These are phyloP conservation scores for Ulota crispa DNA, from an alignment of 225 moss, liverwort and hornwort species.

Conservation along the genomic window DNA sequence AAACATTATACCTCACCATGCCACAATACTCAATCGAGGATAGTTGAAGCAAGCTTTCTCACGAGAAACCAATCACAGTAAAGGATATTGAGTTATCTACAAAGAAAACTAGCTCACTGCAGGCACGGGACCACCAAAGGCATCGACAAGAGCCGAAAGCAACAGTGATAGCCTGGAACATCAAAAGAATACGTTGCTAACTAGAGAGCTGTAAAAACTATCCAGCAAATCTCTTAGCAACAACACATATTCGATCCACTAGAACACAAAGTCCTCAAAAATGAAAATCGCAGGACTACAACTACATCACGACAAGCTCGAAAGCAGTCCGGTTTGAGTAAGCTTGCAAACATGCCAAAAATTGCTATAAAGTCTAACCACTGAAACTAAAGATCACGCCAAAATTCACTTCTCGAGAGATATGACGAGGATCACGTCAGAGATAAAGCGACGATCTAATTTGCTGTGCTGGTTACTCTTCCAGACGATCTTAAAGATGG, in stretches of 20 bases:
- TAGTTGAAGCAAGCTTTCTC: neutral
- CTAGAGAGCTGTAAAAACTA: neutral
- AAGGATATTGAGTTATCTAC: neutral
- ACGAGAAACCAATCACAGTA: neutral
- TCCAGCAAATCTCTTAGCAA: neutral
- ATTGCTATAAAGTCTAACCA: neutral
- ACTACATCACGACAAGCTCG: neutral
- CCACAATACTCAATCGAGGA: neutral
- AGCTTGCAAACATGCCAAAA: neutral
- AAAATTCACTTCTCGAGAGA: neutral
- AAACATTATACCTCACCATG: neutral
- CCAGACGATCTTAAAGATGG: neutral
- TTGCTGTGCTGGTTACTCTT: neutral
- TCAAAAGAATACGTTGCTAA: neutral
- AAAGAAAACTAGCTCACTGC: constrained; percentile 9
- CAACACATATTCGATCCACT: neutral
- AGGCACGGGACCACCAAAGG: neutral
- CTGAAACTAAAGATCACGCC: neutral
- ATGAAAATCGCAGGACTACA: neutral
- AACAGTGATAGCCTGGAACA: neutral
- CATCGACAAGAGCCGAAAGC: neutral
- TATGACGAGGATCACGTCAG: neutral
- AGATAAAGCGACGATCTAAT: neutral
- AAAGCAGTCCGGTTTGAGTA: neutral
- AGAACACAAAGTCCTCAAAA: neutral